phyloP scores from a whole-genome alignment of 1,284 basidiomycete species.

The Ustilago hordei region DNA sequence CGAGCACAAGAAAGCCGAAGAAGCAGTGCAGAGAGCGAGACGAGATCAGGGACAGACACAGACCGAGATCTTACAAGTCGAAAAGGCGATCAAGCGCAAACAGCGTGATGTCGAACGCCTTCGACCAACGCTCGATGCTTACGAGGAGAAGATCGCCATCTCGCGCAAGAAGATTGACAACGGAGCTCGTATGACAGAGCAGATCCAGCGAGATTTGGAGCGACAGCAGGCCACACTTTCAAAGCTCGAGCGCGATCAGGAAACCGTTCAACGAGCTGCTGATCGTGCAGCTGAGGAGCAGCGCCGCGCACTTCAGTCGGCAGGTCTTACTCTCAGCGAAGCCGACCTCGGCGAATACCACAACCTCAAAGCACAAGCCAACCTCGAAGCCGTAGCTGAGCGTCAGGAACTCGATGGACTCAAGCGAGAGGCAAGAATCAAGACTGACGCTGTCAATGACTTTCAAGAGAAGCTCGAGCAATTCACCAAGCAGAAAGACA shows the following conservation, averaged over 20 bases:
- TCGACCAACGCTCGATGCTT: constrained; percentile 65
- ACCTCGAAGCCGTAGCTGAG: constrained; percentile 83
- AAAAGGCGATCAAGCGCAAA: constrained; percentile 50
- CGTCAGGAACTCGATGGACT: constrained; percentile 86
- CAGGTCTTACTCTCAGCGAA: constrained; percentile 82
- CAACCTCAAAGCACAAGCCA: constrained; percentile 74
- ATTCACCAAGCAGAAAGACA: constrained; percentile 76
- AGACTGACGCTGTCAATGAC: constrained; percentile 75
- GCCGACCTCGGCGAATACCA: constrained; percentile 90
- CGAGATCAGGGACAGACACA: constrained; percentile 50
- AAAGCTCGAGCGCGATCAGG: constrained; percentile 78
- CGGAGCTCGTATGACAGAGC: constrained; percentile 76
- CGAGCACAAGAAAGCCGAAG: constrained; percentile 85
- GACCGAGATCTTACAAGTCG: constrained; percentile 52
- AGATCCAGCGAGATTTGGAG: constrained; percentile 78
- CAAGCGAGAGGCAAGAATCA: constrained; percentile 83
- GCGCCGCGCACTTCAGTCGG: constrained; percentile 76
- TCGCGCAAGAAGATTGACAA: constrained; percentile 82
- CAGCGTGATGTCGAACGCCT: constrained; percentile 49
- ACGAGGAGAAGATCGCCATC: constrained; percentile 89
- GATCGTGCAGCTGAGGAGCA: constrained; percentile 76
- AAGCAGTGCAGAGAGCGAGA: constrained; percentile 74
- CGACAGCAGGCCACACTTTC: constrained; percentile 76
- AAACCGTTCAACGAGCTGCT: constrained; percentile 74
- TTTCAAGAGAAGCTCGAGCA: constrained; percentile 76